Percentiles rank a stretch among this genome's conserved stretches.
phyloP scores from a whole-genome alignment of 148 eudicot genomes.

The Rhododendron ferrugineum region DNA sequence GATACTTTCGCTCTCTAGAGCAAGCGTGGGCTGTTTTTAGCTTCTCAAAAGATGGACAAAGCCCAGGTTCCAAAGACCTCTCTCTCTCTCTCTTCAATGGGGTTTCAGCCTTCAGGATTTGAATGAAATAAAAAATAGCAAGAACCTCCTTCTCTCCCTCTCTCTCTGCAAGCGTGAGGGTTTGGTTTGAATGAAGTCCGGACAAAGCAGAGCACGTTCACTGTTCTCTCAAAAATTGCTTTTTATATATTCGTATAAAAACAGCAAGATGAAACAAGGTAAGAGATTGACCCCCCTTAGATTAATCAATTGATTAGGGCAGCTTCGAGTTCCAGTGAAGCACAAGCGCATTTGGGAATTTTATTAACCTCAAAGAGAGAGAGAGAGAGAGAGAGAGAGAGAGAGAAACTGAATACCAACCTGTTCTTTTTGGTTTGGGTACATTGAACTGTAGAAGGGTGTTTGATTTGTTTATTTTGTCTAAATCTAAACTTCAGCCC shows the following conservation, averaged over 20 bases:
- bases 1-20: conserved; percentile 8
- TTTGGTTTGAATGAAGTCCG: conserved; percentile 16
- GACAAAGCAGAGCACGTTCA: conserved; percentile 43
- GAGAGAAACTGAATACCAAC: conserved; percentile 5
- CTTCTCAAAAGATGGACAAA: conserved; percentile 44
- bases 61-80: conserved; percentile 37
- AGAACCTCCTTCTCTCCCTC: neutral
- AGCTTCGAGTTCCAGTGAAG: conserved; percentile 8
- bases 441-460: conserved; percentile 29
- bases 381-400: neutral
- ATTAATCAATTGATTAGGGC: neutral
- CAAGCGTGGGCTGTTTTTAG: conserved; percentile 41
- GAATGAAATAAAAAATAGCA: neutral
- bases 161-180: conserved; percentile 16
- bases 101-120: neutral
- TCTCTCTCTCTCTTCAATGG: conserved; percentile 12
- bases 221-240: conserved; percentile 13
- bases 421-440: conserved; percentile 21
- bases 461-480: conserved; percentile 12
- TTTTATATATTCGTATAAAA: conserved; percentile 1
- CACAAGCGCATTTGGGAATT: neutral
- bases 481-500: conserved; percentile 1
- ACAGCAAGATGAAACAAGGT: neutral
- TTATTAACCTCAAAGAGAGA: neutral
- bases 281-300: neutral